These are phyloP conservation scores for Thielaviopsis ethacetica DNA, from an alignment of 2,329 filamentous ascomycete species.

Conservation along the genomic window DNA sequence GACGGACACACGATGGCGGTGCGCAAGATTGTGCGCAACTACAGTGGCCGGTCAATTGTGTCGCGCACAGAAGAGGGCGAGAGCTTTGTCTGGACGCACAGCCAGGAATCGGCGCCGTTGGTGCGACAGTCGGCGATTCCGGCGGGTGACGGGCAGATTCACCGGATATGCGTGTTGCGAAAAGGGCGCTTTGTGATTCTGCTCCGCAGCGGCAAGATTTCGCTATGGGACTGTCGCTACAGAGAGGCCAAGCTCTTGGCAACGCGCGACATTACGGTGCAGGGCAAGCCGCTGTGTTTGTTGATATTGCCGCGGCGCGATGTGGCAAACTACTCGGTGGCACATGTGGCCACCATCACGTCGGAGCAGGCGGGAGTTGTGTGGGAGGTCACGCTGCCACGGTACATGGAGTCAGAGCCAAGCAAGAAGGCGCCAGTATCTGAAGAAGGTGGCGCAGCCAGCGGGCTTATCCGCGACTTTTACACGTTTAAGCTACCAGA, in stretches of 20 bases:
- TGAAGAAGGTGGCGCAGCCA: neutral
- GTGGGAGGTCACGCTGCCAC: constrained; percentile 58
- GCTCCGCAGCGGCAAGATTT: constrained; percentile 52
- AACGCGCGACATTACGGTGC: constrained; percentile 25
- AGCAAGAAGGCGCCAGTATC: neutral
- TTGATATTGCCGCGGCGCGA: constrained; percentile 53
- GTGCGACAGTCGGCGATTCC: constrained; percentile 51
- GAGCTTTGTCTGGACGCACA: constrained; percentile 68
- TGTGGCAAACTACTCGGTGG: constrained; percentile 36
- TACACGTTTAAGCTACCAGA: constrained; percentile 52
- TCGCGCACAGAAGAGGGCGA: constrained; percentile 68
- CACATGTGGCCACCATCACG: constrained; percentile 68
- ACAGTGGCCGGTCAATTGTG: constrained; percentile 62
- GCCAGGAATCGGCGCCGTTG: constrained; percentile 19
- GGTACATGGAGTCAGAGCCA: constrained; percentile 20
- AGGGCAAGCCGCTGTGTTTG: constrained; percentile 63
- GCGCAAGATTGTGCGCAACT: constrained; percentile 75
- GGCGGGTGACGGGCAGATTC: constrained; percentile 52
- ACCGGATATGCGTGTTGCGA: constrained; percentile 61
- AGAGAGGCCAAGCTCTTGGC: constrained; percentile 42
- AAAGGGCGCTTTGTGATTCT: constrained; percentile 71
- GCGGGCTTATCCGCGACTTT: constrained; percentile 40
- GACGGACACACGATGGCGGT: constrained; percentile 70
- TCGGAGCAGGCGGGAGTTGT: constrained; percentile 64
- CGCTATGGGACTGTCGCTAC: constrained; percentile 63